Base-by-base conservation (phyloP, 257 asterid species). In the Scutellaria baicalensis region DNA sequence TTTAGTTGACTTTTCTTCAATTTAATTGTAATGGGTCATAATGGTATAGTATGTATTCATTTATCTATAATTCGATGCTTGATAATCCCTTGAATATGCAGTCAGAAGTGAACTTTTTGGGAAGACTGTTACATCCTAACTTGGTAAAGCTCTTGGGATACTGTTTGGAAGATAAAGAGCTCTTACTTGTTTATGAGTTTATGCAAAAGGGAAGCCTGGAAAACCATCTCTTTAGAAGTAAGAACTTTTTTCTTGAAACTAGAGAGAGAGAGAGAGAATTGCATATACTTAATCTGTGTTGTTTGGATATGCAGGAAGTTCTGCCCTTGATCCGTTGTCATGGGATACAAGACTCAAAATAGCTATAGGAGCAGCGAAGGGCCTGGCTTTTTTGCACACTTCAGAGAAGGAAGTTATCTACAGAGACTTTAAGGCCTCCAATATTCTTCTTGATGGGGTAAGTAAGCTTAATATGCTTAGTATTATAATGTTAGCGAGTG, bases 171-270 rank as follows among this genome's bases (percentile, higher is more conserved):
- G 86, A 79, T 33, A 77, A 55, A 59, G 91, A 85, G 66, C 75
- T 83, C 51, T 44, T 85, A 63, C 88, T 85, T 16, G 88, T 85
- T 1, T 85, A 83, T 3, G 91, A 85, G 72, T 85, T 78, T 73
- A 77, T 85, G 86, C 85, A 35, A 47, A 85, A 69, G 66, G 91
- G 91, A 69, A 83, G 91, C 86, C 75, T 85, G n/a, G 88, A 83
- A 66, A 81, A 75, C 80, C 86, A 85, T 85, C 86, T 85, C 5
- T 85, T 85, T 64, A 77, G 91, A 69, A 69, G 91, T 85, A 79
- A 68, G 82, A 68, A 69, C 7, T 16, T 75, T 33, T 62, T 55
- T 33, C 54, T 33, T 44, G 9, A 18, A 27, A 54, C 21, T 20
- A 8, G 27, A 17, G n/a, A 33, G 54, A 54, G 49, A 9, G 31